phyloP scores from a whole-genome alignment of 176 grass and related monocot species.

The Themeda triandra region DNA sequence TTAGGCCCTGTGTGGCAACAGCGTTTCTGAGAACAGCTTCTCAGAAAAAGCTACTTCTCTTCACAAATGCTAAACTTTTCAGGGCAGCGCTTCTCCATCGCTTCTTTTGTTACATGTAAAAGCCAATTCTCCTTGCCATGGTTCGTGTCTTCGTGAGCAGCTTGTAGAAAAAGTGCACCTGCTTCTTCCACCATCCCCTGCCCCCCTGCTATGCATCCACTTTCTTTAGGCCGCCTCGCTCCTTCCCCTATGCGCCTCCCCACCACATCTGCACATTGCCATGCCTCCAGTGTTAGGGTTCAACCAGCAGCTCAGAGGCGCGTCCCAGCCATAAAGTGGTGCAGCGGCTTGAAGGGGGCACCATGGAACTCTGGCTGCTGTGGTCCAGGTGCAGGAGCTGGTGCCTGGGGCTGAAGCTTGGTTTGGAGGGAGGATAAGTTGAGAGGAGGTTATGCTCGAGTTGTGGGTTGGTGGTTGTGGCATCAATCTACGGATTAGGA shows the following conservation, averaged over 20 bases:
- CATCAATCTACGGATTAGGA: background rate
- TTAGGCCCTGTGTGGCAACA: background rate
- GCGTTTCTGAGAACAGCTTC: background rate
- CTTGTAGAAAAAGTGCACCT: background rate
- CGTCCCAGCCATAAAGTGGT: too few relatives aligned
- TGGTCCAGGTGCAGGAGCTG: background rate
- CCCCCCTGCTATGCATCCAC: background rate
- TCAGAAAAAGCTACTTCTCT: background rate
- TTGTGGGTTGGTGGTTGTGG: background rate
- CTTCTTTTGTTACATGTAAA: background rate
- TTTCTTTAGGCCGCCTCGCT: background rate
- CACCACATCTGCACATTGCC: background rate
- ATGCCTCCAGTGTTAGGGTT: background rate
- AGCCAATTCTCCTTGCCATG: background rate
- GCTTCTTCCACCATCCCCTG: background rate
- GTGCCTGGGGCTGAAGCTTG: background rate
- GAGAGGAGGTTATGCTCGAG: background rate
- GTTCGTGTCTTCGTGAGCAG: background rate
- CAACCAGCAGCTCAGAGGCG: background rate
- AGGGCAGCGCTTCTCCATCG: background rate
- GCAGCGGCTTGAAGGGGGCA: too few relatives aligned
- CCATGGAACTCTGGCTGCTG: too few relatives aligned
- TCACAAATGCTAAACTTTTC: background rate
- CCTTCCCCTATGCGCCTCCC: background rate
- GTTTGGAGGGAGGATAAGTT: background rate